These are phyloP conservation scores for Scheffersomyces lignicola DNA, from an alignment of 1,139 yeast species.

Conservation along the genomic window DNA sequence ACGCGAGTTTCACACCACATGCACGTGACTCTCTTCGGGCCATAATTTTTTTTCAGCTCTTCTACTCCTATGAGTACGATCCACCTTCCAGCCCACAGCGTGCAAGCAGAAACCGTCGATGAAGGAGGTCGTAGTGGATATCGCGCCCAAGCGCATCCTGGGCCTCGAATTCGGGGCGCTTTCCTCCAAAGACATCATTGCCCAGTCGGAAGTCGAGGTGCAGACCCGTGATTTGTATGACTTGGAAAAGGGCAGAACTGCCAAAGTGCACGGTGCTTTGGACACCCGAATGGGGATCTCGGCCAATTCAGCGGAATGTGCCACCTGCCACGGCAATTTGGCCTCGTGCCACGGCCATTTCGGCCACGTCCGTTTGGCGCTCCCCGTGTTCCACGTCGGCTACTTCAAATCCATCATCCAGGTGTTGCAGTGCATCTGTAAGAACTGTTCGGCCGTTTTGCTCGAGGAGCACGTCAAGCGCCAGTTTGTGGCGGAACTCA, in stretches of 20 bases:
- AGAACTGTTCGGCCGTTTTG: conserved; percentile 78
- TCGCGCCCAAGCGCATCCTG: conserved; percentile 85
- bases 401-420: conserved; percentile 90
- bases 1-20: too few species aligned
- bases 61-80: too few species aligned
- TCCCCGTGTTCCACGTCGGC: conserved; percentile 97
- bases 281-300: conserved; percentile 95
- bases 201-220: conserved; percentile 93
- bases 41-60: neutral
- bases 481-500: conserved; percentile 68
- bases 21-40: neutral
- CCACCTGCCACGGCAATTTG: conserved; percentile 87
- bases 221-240: conserved; percentile 90
- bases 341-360: conserved; percentile 98
- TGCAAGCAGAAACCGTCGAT: conserved; percentile 25
- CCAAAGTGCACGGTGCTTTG: conserved; percentile 82
- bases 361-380: conserved; percentile 88
- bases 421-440: conserved; percentile 89
- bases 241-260: conserved; percentile 76
- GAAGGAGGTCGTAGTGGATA: conserved; percentile 78
- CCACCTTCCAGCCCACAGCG: too few species aligned
- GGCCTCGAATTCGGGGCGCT: conserved; percentile 93
- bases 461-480: conserved; percentile 73
- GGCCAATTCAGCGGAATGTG: conserved; percentile 77
- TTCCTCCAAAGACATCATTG: conserved; percentile 85